Conservation (phyloP, 2,329 filamentous ascomycete genomes). For the Colletotrichum graminicola region DNA sequence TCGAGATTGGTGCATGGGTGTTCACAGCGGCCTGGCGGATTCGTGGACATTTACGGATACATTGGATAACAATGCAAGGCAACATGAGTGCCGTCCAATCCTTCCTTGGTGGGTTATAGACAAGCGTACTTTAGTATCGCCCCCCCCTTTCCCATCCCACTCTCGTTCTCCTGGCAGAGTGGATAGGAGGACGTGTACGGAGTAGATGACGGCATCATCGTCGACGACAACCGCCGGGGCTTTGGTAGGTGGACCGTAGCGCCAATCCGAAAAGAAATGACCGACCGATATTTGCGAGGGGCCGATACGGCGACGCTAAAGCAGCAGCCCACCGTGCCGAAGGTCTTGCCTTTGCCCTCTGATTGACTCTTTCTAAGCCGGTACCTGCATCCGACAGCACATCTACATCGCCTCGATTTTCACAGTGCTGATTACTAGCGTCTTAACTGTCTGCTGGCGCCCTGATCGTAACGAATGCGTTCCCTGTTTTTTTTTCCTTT, state of each 20-base stretch:
- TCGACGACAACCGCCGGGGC: neutral
- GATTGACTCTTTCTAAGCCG: slow-evolving; percentile 26
- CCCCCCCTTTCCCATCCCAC: neutral
- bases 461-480: neutral
- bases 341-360: neutral
- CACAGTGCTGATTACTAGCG: slow-evolving; percentile 2
- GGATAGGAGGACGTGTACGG: slow-evolving; percentile 22
- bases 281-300: neutral
- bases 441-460: neutral
- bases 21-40: neutral
- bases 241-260: neutral
- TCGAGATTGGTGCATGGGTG: neutral
- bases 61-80: neutral
- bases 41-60: neutral
- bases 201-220: slow-evolving; percentile 31
- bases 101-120: slow-evolving; percentile 5
- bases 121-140: neutral
- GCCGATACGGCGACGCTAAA: slow-evolving; percentile 18
- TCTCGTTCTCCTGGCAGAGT: slow-evolving; percentile 6
- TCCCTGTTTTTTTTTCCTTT: neutral
- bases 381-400: slow-evolving; percentile 43
- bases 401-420: slow-evolving; percentile 20
- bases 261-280: slow-evolving; percentile 13
- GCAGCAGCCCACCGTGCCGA: neutral
- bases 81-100: neutral